Evolutionary conservation across 305 asterid genomes (phyloP).

Genomic region (Euphrasia arctica): DNA sequence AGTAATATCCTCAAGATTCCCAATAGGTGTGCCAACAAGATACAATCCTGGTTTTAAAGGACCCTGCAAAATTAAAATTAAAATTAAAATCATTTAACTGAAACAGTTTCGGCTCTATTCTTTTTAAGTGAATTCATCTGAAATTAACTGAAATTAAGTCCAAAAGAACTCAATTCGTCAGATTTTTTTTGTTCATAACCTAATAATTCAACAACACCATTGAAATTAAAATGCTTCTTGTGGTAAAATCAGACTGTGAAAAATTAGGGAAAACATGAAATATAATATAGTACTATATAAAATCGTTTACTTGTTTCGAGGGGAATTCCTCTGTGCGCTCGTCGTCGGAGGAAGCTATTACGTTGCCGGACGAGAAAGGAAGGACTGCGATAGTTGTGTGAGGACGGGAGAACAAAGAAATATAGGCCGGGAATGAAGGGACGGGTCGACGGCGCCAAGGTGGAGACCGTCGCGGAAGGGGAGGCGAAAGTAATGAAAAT

Average conservation of each 20-base stretch:
- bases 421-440: constrained; percentile 24
- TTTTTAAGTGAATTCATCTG: too few relatives aligned
- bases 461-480: constrained; percentile 23
- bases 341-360: constrained; percentile 20
- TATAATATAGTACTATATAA: constrained; percentile 20
- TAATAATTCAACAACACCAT: not conserved
- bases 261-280: not conserved
- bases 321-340: not conserved
- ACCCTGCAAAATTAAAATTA: constrained; percentile 41
- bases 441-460: constrained; percentile 23
- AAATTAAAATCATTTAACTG: not conserved
- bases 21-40: constrained; percentile 91
- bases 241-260: not conserved
- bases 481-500: constrained; percentile 26
- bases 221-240: not conserved
- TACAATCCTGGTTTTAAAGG: constrained; percentile 81
- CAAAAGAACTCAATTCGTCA: too few relatives aligned
- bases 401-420: constrained; percentile 21
- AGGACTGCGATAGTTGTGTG: constrained; percentile 25
- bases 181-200: not conserved
- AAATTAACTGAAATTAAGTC: too few relatives aligned
- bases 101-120: not conserved
- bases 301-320: not conserved
- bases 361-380: constrained; percentile 27
- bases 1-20: constrained; percentile 95